These are phyloP conservation scores for Tagetes erecta DNA, from an alignment of 129 eudicot species.

Conservation along the genomic window DNA sequence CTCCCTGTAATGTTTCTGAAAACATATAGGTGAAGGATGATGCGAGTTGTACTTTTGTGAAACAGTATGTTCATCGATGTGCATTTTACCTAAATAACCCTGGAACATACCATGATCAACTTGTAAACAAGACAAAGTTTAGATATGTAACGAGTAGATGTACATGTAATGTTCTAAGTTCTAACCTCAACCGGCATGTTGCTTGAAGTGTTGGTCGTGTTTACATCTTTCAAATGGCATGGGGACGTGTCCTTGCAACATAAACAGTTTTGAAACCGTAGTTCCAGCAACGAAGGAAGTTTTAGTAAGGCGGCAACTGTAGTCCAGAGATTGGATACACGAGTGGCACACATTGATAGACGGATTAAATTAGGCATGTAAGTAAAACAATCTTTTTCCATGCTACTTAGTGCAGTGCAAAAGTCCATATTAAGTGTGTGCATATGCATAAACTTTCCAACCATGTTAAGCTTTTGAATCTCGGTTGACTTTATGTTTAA, in stretches of 20 bases:
- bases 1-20: constrained; percentile 61
- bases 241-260: constrained; percentile 63
- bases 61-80: constrained; percentile 37
- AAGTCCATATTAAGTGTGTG: constrained; percentile 70
- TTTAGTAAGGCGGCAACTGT: constrained; percentile 55
- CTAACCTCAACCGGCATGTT: constrained; percentile 59
- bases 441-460: constrained; percentile 51
- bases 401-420: constrained; percentile 53
- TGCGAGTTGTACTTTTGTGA: constrained; percentile 42
- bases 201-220: constrained; percentile 19
- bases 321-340: constrained; percentile 61
- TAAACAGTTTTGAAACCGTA: constrained; percentile 64
- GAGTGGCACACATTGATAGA: constrained; percentile 64
- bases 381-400: constrained; percentile 60
- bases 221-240: constrained; percentile 38
- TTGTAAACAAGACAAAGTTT: background rate
- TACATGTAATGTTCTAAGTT: constrained; percentile 16
- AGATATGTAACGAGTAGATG: background rate
- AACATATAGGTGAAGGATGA: constrained; percentile 67
- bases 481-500: constrained; percentile 47
- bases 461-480: constrained; percentile 50
- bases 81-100: constrained; percentile 40
- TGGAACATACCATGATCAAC: constrained; percentile 24
- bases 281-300: constrained; percentile 56
- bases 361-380: constrained; percentile 63